Conservation (phyloP, 2,329 filamentous ascomycete genomes). For the Colletotrichum sp. region DNA sequence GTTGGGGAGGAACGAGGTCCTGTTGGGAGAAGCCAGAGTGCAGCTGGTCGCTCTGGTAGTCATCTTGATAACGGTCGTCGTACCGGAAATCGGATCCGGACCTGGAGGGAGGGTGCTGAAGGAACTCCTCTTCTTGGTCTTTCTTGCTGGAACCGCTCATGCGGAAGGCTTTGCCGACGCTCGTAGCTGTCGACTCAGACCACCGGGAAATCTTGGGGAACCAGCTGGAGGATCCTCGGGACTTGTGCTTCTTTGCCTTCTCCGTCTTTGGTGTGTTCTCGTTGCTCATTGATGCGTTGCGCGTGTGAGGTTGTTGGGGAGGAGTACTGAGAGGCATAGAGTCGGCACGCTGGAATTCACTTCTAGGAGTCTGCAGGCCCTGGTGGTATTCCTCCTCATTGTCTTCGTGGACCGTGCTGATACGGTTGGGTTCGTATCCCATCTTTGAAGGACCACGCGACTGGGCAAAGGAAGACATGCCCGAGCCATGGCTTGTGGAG, state of each 20-base stretch:
- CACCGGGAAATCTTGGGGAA: conserved; percentile 95
- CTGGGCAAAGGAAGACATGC: conserved; percentile 70
- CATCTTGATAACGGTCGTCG: conserved; percentile 60
- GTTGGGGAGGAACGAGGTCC: conserved; percentile 40
- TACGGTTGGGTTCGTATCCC: conserved; percentile 67
- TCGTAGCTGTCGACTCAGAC: conserved; percentile 95
- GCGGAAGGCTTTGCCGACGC: conserved; percentile 78
- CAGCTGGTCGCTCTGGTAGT: conserved; percentile 67
- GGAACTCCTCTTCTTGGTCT: conserved; percentile 66
- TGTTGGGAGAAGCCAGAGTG: conserved; percentile 62
- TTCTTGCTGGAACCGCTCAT: conserved; percentile 65
- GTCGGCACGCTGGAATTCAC: conserved; percentile 50
- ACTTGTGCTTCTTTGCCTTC: conserved; percentile 88
- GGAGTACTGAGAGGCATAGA: conserved; percentile 64
- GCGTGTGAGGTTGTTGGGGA: conserved; percentile 51
- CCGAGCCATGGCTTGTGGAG: conserved; percentile 71
- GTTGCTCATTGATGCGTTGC: conserved; percentile 63
- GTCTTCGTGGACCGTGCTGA: conserved; percentile 87
- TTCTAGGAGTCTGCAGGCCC: conserved; percentile 62
- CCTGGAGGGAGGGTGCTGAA: conserved; percentile 66
- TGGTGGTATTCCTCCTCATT: conserved; percentile 77
- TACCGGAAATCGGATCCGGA: conserved; percentile 80
- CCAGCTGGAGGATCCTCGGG: conserved; percentile 76
- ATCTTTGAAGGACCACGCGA: conserved; percentile 50
- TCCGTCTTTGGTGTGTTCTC: conserved; percentile 82